phyloP scores from a whole-genome alignment of 441 rosid genomes.

The Erysimum cheiri region DNA sequence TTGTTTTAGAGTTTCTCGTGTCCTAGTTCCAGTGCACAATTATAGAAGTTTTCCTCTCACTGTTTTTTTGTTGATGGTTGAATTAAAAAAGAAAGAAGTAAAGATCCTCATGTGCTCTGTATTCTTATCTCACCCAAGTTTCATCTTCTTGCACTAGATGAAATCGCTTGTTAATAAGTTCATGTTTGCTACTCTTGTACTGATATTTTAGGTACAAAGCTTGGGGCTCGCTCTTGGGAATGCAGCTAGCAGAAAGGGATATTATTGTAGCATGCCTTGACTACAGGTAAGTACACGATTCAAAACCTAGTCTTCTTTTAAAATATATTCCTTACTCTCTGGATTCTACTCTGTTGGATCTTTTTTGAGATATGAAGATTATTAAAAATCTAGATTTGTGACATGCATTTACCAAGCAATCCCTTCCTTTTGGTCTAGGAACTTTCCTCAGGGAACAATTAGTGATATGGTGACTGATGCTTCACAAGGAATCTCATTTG shows the following conservation, averaged over 20 bases:
- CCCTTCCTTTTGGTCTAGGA: slow-evolving; percentile 54
- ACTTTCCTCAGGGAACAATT: slow-evolving; percentile 97
- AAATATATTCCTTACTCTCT: slow-evolving; percentile 3
- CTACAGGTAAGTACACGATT: slow-evolving; percentile 66
- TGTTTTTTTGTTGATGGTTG: slow-evolving; percentile 1
- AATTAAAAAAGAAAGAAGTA: background rate
- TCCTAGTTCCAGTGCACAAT: background rate
- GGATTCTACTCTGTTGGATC: slow-evolving; percentile 18
- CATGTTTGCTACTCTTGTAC: slow-evolving; percentile 1
- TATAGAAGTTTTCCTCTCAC: background rate
- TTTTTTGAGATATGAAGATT: background rate
- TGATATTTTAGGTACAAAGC: slow-evolving; percentile 83
- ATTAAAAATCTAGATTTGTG: background rate
- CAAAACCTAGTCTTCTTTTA: background rate
- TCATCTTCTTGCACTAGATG: slow-evolving; percentile 16
- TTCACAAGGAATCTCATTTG: slow-evolving; percentile 85
- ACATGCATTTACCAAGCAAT: slow-evolving; percentile 16
- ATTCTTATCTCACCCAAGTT: background rate
- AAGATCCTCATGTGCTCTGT: slow-evolving; percentile 11
- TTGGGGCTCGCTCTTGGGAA: slow-evolving; percentile 95
- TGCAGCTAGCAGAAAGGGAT: slow-evolving; percentile 94
- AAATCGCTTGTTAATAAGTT: background rate
- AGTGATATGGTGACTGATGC: slow-evolving; percentile 91
- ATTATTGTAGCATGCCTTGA: slow-evolving; percentile 95
- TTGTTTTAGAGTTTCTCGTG: background rate